These are phyloP conservation scores for Vitis hybrid DNA, from an alignment of 177 flowering plant genomes.

Conservation along the genomic window DNA sequence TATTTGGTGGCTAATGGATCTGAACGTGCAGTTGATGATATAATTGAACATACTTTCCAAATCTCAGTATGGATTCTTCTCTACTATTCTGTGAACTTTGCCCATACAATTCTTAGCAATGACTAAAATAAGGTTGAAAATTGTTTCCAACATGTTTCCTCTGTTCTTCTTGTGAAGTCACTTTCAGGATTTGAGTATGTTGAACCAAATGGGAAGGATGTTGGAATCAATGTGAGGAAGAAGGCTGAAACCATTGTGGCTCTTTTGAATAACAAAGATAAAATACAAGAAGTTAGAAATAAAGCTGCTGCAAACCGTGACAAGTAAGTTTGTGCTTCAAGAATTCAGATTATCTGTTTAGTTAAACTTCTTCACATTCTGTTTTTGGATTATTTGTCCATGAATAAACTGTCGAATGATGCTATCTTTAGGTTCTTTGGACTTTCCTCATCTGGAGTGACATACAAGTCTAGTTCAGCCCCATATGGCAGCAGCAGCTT, in stretches of 20 bases:
- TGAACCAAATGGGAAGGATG: conserved; percentile 95
- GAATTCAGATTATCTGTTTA: conserved; percentile 5
- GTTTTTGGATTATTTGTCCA: not conserved
- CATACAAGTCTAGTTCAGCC: conserved; percentile 72
- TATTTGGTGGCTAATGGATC: conserved; percentile 93
- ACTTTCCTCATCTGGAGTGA: conserved; percentile 82
- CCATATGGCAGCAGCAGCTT: conserved; percentile 55
- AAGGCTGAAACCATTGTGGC: conserved; percentile 73
- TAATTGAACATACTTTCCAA: conserved; percentile 87
- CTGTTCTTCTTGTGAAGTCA: conserved; percentile 50
- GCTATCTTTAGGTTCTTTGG: conserved; percentile 72
- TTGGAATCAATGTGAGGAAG: conserved; percentile 96
- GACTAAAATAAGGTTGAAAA: not conserved
- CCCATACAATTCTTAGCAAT: not conserved
- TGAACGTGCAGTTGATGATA: conserved; percentile 97
- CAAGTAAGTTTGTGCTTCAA: conserved; percentile 57
- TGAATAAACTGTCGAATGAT: conserved; percentile 11
- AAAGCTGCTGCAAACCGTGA: conserved; percentile 95
- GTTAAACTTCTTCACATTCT: not conserved
- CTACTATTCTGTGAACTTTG: not conserved
- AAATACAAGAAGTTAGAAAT: conserved; percentile 81
- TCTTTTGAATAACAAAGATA: conserved; percentile 80
- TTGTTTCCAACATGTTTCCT: conserved; percentile 2
- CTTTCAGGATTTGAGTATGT: conserved; percentile 86
- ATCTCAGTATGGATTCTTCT: conserved; percentile 60